These are phyloP conservation scores for Aureobasidium subglaciale DNA, from an alignment of 2,329 filamentous ascomycete genomes.

Conservation along the genomic window DNA sequence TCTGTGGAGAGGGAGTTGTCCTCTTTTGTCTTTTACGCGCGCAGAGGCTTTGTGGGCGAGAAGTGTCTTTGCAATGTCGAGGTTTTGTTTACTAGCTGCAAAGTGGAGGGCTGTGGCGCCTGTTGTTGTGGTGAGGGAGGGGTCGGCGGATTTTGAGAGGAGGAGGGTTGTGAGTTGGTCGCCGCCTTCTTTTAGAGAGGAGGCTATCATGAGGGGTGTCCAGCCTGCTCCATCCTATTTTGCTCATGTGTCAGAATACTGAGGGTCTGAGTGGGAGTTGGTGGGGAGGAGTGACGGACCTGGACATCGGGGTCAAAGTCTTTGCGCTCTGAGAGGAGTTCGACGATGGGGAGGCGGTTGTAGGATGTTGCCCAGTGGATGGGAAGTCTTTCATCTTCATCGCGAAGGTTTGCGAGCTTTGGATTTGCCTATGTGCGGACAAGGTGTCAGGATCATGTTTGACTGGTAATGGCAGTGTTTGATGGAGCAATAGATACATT, in stretches of 20 bases:
- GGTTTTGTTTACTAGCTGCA: slow-evolving; percentile 78
- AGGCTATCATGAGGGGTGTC: slow-evolving; percentile 79
- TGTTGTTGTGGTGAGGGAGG: slow-evolving; percentile 65
- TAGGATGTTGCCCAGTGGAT: slow-evolving; percentile 92
- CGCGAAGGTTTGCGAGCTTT: slow-evolving; percentile 64
- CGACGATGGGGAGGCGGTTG: slow-evolving; percentile 68
- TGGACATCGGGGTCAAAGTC: slow-evolving; percentile 78
- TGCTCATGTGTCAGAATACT: background rate
- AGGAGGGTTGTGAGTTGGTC: slow-evolving; percentile 63
- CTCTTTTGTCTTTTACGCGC: slow-evolving; percentile 72
- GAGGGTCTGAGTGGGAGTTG: too few species aligned
- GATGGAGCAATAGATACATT: slow-evolving; percentile 40
- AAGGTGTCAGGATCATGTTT: background rate
- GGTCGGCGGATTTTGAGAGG: slow-evolving; percentile 61
- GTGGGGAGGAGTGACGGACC: slow-evolving; percentile 35
- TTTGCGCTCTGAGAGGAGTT: slow-evolving; percentile 61
- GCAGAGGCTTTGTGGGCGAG: slow-evolving; percentile 69
- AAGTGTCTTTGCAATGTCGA: slow-evolving; percentile 74
- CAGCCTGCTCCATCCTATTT: slow-evolving; percentile 66
- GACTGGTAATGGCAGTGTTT: background rate
- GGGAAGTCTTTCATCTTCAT: slow-evolving; percentile 82
- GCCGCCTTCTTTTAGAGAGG: slow-evolving; percentile 62
- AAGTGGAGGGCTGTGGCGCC: slow-evolving; percentile 86
- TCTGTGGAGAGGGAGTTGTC: slow-evolving; percentile 85
- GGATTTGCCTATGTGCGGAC: slow-evolving; percentile 58